phyloP scores from a whole-genome alignment of 495 filamentous ascomycete genomes.

The Aspergillus ostianus region DNA sequence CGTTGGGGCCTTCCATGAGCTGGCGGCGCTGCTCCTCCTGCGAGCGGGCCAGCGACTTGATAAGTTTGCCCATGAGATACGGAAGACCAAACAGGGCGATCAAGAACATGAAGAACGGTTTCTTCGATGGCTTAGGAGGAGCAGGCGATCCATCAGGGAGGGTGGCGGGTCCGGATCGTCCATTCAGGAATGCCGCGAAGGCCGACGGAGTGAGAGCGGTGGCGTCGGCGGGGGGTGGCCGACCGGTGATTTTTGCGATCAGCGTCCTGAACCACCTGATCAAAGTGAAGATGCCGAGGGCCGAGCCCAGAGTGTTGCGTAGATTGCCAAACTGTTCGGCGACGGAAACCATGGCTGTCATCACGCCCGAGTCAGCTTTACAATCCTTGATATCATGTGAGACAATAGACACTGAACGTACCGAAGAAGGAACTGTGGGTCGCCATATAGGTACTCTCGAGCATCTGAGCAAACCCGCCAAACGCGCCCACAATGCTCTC shows the following conservation, averaged over 20 bases:
- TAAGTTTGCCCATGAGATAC: constrained; percentile 93
- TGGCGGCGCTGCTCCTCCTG: constrained; percentile 73
- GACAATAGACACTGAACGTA: constrained; percentile 46
- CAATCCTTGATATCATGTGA: not conserved
- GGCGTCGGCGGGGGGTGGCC: constrained; percentile 82
- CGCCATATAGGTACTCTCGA: constrained; percentile 99
- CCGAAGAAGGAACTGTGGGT: constrained; percentile 98
- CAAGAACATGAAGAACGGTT: constrained; percentile 94
- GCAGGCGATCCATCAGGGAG: constrained; percentile 56
- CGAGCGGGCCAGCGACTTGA: constrained; percentile 75
- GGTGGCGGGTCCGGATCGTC: constrained; percentile 36
- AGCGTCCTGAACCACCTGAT: constrained; percentile 91
- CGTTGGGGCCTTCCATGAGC: constrained; percentile 51
- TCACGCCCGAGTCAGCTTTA: constrained; percentile 15
- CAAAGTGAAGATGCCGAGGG: constrained; percentile 92
- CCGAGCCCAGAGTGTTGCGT: constrained; percentile 89
- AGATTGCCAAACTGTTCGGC: constrained; percentile 96
- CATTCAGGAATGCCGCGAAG: constrained; percentile 79
- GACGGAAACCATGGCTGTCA: constrained; percentile 93
- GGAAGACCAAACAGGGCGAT: constrained; percentile 92
- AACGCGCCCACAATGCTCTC: constrained; percentile 97
- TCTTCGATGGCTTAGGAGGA: constrained; percentile 75
- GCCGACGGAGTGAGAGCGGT: constrained; percentile 82
- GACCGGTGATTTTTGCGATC: constrained; percentile 90
- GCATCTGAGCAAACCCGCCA: constrained; percentile 97